Evolutionary conservation across 2,329 filamentous ascomycete genomes (phyloP), one percentile per base, ranked within the genome.

Genomic region (Cladorrhinum sp.): DNA sequence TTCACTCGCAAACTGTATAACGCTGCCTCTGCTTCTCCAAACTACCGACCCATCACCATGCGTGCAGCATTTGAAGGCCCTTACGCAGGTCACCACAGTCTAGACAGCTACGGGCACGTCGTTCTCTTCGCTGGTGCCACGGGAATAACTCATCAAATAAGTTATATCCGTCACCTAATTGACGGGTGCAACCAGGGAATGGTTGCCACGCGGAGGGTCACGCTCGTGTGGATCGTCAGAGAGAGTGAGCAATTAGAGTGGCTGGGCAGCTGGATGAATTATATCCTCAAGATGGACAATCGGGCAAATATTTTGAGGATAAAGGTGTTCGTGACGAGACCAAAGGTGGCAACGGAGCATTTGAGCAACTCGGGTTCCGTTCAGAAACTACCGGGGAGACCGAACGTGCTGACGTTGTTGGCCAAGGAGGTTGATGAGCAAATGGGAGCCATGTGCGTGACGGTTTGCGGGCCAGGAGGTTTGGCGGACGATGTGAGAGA

Each of bases 111-210:
- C 75, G 94, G 95, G 42, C 95, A 96, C 49, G 87, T 88, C 50
- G 85, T 99, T 65, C 87, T 99, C 60, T 92, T 97, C 72, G 93
- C 94, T 12, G 93, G 92, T 60, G 91, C 94, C 60, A 92, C 95
- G 4, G 95, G 95, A 64, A 98, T 99, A 76, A 96, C 94, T 1
- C 94, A 98, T 74, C 92, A 96, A 73, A 85, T 98, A 28, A 91
- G 92, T 33, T 96, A 96, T 73, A 83, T 97, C 8, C 88, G 87
- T 59, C 88, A 95, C 56, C 79, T 94, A 3, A 82, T 94, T 61
- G 77, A 86, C 58, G 89, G 89, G 3, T 89, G 84, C 73, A 85
- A 86, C 58, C 79, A 85, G 0, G 85, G 86, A 62, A 92, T 87
- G 1, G 86, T 92, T 39, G 92, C 94, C 3, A 92, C 91, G 2